These are phyloP conservation scores for Teunomyces funiuensis DNA, from an alignment of 805 yeast genomes.

Conservation along the genomic window DNA sequence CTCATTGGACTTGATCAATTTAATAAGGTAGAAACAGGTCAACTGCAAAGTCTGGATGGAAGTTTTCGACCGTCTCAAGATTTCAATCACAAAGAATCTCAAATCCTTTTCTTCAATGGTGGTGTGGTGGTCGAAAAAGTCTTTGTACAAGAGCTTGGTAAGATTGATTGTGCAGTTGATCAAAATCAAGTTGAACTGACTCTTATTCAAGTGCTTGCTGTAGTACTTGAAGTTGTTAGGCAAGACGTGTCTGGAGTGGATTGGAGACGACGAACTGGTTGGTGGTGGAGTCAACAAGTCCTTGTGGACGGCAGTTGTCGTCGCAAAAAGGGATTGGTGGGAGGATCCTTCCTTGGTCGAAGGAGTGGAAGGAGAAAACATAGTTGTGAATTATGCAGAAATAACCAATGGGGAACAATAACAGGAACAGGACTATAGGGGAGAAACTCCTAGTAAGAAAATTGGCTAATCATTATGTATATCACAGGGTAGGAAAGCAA, in stretches of 20 bases:
- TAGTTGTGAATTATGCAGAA: neutral
- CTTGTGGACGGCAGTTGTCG: neutral
- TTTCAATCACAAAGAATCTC: conserved; percentile 38
- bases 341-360: neutral
- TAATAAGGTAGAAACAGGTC: conserved; percentile 63
- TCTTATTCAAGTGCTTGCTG: conserved; percentile 37
- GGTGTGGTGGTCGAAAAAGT: conserved; percentile 4
- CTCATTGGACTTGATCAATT: conserved; percentile 31
- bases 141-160: conserved; percentile 31
- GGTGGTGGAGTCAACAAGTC: conserved; percentile 18
- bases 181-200: conserved; percentile 40
- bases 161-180: conserved; percentile 37
- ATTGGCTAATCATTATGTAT: conserved; percentile 1
- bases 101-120: conserved; percentile 15
- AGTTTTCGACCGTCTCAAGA: conserved; percentile 53
- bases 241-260: conserved; percentile 9
- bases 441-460: neutral
- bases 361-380: conserved; percentile 5
- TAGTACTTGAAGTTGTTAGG: conserved; percentile 44
- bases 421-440: neutral
- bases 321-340: neutral
- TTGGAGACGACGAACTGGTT: conserved; percentile 14
- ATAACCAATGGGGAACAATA: conserved; percentile 1
- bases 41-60: conserved; percentile 64
- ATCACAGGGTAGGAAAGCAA: neutral